Conservation (phyloP, 192 early-diverging fungal genomes). For the Phlyctochytrium bullatum region DNA sequence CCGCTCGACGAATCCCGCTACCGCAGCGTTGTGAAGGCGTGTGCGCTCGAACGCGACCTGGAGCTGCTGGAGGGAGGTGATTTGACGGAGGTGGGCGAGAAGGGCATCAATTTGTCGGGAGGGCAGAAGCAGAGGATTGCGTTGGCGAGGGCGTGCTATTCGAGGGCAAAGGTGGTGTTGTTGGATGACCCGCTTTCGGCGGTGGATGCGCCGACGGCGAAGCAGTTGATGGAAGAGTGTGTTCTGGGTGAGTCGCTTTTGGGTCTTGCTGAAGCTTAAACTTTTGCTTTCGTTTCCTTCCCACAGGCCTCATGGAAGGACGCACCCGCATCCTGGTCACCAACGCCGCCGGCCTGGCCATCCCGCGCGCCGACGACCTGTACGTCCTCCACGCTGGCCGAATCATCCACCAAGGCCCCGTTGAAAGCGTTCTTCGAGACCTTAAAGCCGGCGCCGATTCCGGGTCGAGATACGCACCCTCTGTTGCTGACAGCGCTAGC, state of each 20-base stretch:
- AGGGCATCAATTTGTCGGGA: constrained; percentile 57
- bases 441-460: not conserved
- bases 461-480: not conserved
- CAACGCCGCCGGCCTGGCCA: constrained; percentile 50
- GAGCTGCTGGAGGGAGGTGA: constrained; percentile 78
- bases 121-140: constrained; percentile 49
- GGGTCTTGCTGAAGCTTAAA: not conserved
- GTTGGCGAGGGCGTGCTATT: constrained; percentile 75
- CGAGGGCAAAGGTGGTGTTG: constrained; percentile 63
- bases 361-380: constrained; percentile 41
- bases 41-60: constrained; percentile 82
- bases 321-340: constrained; percentile 36
- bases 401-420: constrained; percentile 17
- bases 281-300: not conserved
- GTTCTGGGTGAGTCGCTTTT: constrained; percentile 48
- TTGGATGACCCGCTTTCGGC: constrained; percentile 73
- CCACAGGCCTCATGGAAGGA: not conserved
- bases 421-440: constrained; percentile 9
- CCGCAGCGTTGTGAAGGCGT: constrained; percentile 70
- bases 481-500: not conserved
- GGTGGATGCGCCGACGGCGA: constrained; percentile 75
- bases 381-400: constrained; percentile 36
- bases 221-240: constrained; percentile 74
- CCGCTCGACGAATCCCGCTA: constrained; percentile 70
- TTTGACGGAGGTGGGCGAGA: constrained; percentile 73